Evolutionary conservation across 176 grass and related monocot genomes (phyloP).

Genomic region (Themeda triandra): DNA sequence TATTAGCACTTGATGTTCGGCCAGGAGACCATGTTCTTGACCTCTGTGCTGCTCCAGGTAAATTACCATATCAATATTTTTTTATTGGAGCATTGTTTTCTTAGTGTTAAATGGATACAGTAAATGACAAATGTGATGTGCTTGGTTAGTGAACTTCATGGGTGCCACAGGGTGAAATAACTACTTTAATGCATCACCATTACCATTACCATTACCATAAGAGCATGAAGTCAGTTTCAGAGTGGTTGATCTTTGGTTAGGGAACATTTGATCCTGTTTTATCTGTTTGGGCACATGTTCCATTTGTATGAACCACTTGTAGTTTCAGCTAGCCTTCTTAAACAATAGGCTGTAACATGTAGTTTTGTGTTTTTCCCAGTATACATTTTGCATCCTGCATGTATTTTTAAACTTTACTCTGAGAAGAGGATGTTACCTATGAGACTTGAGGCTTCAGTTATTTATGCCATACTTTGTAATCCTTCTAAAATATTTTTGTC

Average conservation of each 20-base stretch:
- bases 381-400: neutral
- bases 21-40: slow-evolving; percentile 91
- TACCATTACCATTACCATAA: slow-evolving; percentile 2
- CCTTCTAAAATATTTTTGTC: neutral
- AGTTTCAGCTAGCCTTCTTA: neutral
- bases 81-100: neutral
- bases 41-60: slow-evolving; percentile 95
- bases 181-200: neutral
- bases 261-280: neutral
- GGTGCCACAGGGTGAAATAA: neutral
- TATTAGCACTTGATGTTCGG: slow-evolving; percentile 68
- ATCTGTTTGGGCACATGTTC: neutral
- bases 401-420: neutral
- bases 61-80: neutral
- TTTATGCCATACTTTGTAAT: neutral
- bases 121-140: neutral
- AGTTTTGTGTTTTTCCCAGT: neutral
- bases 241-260: slow-evolving; percentile 7
- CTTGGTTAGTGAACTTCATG: neutral
- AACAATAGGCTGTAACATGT: neutral
- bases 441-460: too few species aligned
- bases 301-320: neutral
- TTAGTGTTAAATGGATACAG: neutral
- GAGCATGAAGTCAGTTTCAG: neutral
- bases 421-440: neutral